Conservation (phyloP, 73 alveolate genomes). For the Tetrahymena malaccensis region DNA sequence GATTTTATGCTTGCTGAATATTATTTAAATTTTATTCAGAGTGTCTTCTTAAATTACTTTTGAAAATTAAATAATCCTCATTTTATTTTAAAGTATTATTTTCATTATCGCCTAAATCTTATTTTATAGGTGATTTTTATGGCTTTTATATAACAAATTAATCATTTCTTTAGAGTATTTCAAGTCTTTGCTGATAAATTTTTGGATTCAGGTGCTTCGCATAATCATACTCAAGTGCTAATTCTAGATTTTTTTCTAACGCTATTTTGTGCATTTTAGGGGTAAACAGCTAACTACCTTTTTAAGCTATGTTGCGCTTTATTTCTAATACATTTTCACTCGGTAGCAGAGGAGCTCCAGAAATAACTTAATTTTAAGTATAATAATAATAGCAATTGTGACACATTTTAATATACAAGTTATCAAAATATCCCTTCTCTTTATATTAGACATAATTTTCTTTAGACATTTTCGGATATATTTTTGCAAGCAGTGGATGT, state of each 20-base stretch:
- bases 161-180: neutral
- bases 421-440: neutral
- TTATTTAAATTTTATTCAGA: neutral
- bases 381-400: neutral
- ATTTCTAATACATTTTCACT: neutral
- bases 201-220: neutral
- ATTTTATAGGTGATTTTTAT: neutral
- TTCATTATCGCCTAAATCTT: neutral
- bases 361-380: neutral
- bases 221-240: neutral
- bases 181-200: neutral
- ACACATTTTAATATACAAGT: neutral
- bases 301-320: neutral
- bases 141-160: neutral
- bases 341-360: neutral
- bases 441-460: neutral
- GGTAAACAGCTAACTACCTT: neutral
- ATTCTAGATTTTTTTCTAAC: neutral
- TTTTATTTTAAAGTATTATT: neutral
- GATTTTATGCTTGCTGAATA: no score
- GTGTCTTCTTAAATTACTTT: neutral
- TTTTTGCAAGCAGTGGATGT: neutral
- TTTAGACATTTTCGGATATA: neutral
- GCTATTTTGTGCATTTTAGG: neutral
- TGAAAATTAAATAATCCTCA: neutral